Percentiles rank a stretch among this genome's conserved stretches.
Conservation (phyloP, 768 basidiomycete species). For the Amyloporia xantha region DNA sequence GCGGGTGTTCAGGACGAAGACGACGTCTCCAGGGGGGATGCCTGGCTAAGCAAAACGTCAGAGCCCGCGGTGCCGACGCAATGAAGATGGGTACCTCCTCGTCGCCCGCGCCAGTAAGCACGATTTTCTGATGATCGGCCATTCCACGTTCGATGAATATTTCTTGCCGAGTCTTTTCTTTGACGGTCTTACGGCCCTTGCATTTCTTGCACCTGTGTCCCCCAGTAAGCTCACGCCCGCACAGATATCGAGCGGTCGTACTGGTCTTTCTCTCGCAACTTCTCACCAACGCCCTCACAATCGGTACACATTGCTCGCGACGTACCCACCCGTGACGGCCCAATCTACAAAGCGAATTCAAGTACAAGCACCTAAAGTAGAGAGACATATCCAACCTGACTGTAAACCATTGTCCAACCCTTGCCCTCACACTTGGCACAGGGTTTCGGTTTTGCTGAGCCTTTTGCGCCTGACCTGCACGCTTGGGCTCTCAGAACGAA, state of each 20-base stretch:
- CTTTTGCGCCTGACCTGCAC: conserved; percentile 71
- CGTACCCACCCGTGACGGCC: conserved; percentile 41
- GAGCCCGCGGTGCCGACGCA: background rate
- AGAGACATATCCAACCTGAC: conserved; percentile 33
- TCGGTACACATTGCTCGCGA: conserved; percentile 56
- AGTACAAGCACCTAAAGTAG: background rate
- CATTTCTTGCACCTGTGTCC: conserved; percentile 85
- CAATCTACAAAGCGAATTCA: conserved; percentile 27
- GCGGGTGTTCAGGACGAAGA: conserved; percentile 66
- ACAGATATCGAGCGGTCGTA: conserved; percentile 24
- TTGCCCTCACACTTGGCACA: conserved; percentile 81
- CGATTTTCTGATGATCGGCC: conserved; percentile 75
- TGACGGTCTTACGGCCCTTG: conserved; percentile 76
- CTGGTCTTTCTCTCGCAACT: conserved; percentile 80
- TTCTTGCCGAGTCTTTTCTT: conserved; percentile 87
- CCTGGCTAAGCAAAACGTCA: conserved; percentile 50
- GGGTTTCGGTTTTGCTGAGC: conserved; percentile 75
- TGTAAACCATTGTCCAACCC: conserved; percentile 62
- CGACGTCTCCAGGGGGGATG: conserved; percentile 82
- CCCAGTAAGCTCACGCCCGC: background rate
- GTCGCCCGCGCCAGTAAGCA: conserved; percentile 89
- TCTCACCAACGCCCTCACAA: conserved; percentile 64
- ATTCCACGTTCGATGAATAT: conserved; percentile 85
- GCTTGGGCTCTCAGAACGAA: conserved; percentile 6
- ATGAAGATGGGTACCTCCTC: conserved; percentile 53